phyloP scores from a whole-genome alignment of 2,329 filamentous ascomycete genomes.

The Cladosporium halotolerans region DNA sequence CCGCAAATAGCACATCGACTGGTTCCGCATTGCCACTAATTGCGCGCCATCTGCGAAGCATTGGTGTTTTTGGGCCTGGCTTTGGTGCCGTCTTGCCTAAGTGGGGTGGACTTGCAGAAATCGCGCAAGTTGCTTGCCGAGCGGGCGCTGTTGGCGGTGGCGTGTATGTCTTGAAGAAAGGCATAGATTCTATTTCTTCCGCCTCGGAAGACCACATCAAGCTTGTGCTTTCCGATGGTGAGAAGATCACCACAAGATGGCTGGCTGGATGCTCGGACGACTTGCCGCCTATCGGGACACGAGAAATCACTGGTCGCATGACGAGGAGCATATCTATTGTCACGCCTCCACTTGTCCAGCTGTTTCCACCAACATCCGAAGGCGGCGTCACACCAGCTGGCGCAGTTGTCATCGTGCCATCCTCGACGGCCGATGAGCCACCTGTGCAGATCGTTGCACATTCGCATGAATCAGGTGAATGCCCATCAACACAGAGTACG shows the following conservation, averaged over 20 bases:
- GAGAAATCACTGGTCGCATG: neutral
- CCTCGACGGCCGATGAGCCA: constrained; percentile 30
- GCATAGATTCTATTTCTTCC: constrained; percentile 42
- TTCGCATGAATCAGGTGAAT: constrained; percentile 88
- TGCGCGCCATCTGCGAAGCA: constrained; percentile 73
- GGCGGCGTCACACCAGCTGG: constrained; percentile 70
- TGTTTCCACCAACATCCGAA: constrained; percentile 69
- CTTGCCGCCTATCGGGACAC: constrained; percentile 13
- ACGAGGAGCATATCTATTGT: constrained; percentile 55
- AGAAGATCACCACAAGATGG: constrained; percentile 26
- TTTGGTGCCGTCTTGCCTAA: constrained; percentile 88
- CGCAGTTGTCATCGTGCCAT: constrained; percentile 61
- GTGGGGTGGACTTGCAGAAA: constrained; percentile 84
- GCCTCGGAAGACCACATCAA: constrained; percentile 1
- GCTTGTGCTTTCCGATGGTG: constrained; percentile 23
- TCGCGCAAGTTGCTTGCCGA: constrained; percentile 85
- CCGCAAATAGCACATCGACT: constrained; percentile 49
- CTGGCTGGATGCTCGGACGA: constrained; percentile 25
- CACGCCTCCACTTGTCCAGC: constrained; percentile 53
- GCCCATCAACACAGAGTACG: constrained; percentile 85
- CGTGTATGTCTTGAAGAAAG: constrained; percentile 77
- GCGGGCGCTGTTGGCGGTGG: constrained; percentile 86
- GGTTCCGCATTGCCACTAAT: constrained; percentile 68
- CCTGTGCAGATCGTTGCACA: constrained; percentile 63
- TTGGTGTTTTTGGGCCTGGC: constrained; percentile 79